Base-by-base conservation (phyloP, 1,284 basidiomycete species). In the Fereydounia khargensis region DNA sequence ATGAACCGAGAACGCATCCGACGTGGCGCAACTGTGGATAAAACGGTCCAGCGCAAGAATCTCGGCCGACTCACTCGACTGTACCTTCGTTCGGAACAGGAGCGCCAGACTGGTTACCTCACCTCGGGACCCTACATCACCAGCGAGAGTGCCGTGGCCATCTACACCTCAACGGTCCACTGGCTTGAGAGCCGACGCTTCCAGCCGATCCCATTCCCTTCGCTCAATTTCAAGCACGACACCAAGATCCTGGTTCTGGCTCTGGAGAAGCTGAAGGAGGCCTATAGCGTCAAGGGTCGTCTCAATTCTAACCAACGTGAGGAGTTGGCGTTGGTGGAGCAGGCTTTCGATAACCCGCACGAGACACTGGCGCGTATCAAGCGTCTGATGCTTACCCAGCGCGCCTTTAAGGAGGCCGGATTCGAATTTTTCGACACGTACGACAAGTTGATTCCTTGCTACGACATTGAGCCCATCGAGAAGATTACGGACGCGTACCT, bases 11-110 rank as follows among this genome's bases (percentile, higher is more conserved):
- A 91, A 73, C 89, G 89, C 80, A 92, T 92, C 53, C 84, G 90
- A 39, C 88, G 91, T 64, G 91, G 95, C 60, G 95, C 95, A 3
- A 98, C 95, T 0, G 95, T 99, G 59, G 95, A 99, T 80, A 99
- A 99, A 80, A 95, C 95, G 6, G 95, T 98, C 28, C 88, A 91
- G 14, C 91, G 91, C 81, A 94, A 94, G 83, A 95, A 95, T 73
- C 79, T 91, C 31, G 90, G 89, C 50, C 86, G 89, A 70, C 81
- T 92, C 33, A 91, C 89, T 51, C 87, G 89, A 81, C 64, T 74
- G 79, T 80, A 42, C 23, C 45, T 56, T 43, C 67, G 73, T 40
- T 70, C 73, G 13, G 73, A 76, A 55, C 70, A 73, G 42, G 73
- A 76, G 46, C 65, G 73, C 16, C 73, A 76, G 52, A 70, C 70